Evolutionary conservation across 2,329 filamentous ascomycete species (phyloP).

Genomic region (Xylariaceae sp.): DNA sequence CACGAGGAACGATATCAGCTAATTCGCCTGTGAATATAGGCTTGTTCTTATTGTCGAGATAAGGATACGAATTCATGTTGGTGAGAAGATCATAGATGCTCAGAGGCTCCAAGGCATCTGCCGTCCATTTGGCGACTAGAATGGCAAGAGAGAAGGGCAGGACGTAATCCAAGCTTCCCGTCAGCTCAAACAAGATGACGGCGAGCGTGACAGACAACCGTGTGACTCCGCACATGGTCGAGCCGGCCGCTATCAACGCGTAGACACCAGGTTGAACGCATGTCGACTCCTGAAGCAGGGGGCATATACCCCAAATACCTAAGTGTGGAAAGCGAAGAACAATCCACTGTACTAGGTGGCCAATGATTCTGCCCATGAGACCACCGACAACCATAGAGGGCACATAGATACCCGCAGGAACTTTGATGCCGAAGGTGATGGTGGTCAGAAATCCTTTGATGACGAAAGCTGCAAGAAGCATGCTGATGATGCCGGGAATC

Average conservation of each 20-base stretch:
- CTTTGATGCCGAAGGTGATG: slow-evolving; percentile 94
- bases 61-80: slow-evolving; percentile 96
- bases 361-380: slow-evolving; percentile 81
- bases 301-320: slow-evolving; percentile 71
- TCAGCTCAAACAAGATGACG: slow-evolving; percentile 93
- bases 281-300: slow-evolving; percentile 64
- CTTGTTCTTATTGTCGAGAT: slow-evolving; percentile 93
- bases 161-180: slow-evolving; percentile 91
- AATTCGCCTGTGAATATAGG: slow-evolving; percentile 86
- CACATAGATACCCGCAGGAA: slow-evolving; percentile 95
- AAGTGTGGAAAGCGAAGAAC: slow-evolving; percentile 70
- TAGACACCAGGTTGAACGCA: slow-evolving; percentile 98
- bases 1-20: slow-evolving; percentile 75
- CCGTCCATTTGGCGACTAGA: slow-evolving; percentile 96
- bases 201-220: slow-evolving; percentile 88
- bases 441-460: slow-evolving; percentile 87
- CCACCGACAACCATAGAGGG: slow-evolving; percentile 98
- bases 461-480: slow-evolving; percentile 72
- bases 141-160: slow-evolving; percentile 90
- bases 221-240: slow-evolving; percentile 97
- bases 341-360: slow-evolving; percentile 78
- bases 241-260: slow-evolving; percentile 87
- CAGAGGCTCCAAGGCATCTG: slow-evolving; percentile 87
- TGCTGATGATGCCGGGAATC: slow-evolving; percentile 72
- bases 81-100: slow-evolving; percentile 96